Conservation (phyloP, 1,139 yeast species). For the Lodderomyces pseudojiufengensis region DNA sequence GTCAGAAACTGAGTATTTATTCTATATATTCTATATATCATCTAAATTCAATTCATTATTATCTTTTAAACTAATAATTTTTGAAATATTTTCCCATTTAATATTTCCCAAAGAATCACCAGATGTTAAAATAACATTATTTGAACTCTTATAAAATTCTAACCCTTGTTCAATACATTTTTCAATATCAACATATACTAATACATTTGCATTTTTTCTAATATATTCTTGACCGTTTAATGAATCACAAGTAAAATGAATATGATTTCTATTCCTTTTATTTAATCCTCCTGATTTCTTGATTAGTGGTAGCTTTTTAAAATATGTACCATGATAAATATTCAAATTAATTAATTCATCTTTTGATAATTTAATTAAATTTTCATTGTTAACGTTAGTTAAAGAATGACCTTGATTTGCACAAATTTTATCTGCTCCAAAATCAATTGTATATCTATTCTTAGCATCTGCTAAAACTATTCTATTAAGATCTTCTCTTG, state of each 20-base stretch:
- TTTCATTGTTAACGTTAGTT: conserved; percentile 35
- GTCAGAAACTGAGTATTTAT: too few relatives aligned
- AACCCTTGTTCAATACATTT: conserved; percentile 45
- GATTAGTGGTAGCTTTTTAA: conserved; percentile 48
- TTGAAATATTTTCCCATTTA: conserved; percentile 41
- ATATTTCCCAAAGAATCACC: conserved; percentile 60
- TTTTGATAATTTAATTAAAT: conserved; percentile 28
- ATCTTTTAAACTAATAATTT: conserved; percentile 22
- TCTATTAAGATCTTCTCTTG: conserved; percentile 53
- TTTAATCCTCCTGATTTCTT: conserved; percentile 54
- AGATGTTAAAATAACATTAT: conserved; percentile 69
- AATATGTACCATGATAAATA: conserved; percentile 80
- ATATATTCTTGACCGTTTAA: conserved; percentile 51
- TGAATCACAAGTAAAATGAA: conserved; percentile 55
- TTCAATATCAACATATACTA: conserved; percentile 58
- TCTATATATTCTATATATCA: conserved; percentile 4
- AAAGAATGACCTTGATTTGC: conserved; percentile 95
- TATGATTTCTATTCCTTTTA: conserved; percentile 74
- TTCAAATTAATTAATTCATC: conserved; percentile 20
- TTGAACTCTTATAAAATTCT: conserved; percentile 60
- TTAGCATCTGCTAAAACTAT: conserved; percentile 69
- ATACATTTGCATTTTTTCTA: conserved; percentile 54
- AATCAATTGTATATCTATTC: conserved; percentile 53
- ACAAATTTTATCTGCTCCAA: conserved; percentile 43
- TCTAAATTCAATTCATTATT: conserved; percentile 14